Conservation (phyloP, 2,329 filamentous ascomycete genomes). For the Penicillium concentricum region DNA sequence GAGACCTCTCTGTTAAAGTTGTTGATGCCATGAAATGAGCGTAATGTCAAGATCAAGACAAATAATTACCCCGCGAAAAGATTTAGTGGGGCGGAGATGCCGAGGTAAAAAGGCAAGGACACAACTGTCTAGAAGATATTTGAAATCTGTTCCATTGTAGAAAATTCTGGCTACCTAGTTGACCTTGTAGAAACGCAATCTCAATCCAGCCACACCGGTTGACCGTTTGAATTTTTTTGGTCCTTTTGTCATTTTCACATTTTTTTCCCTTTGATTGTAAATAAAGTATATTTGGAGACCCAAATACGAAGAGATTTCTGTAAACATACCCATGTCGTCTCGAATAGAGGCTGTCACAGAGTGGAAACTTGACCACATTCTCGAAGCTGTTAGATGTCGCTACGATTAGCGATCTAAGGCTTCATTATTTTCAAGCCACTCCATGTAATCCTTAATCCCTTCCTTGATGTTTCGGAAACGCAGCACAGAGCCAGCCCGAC, state of each 20-base stretch:
- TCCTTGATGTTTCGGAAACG: constrained; percentile 1
- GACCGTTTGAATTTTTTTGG: no score
- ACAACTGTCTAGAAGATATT: neutral
- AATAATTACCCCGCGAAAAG: neutral
- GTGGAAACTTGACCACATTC: neutral
- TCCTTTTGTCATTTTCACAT: neutral
- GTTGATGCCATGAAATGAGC: neutral
- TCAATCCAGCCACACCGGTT: neutral
- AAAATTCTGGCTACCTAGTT: neutral
- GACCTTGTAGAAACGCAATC: neutral
- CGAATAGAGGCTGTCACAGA: neutral
- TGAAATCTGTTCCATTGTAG: neutral
- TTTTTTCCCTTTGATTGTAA: neutral
- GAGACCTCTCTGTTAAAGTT: neutral
- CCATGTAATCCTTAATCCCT: constrained; percentile 1
- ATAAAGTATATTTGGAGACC: neutral
- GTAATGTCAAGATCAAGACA: neutral
- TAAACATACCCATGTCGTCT: neutral
- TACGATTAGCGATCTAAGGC: neutral
- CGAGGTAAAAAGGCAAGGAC: no score
- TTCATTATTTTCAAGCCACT: constrained; percentile 1
- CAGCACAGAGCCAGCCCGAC: neutral
- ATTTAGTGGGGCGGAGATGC: neutral
- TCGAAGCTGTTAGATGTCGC: neutral
- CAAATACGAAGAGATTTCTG: neutral